Percentiles rank a stretch among this genome's conserved stretches.
phyloP scores from a whole-genome alignment of 2,329 filamentous ascomycete genomes.

The Pezicula neosporulosa region DNA sequence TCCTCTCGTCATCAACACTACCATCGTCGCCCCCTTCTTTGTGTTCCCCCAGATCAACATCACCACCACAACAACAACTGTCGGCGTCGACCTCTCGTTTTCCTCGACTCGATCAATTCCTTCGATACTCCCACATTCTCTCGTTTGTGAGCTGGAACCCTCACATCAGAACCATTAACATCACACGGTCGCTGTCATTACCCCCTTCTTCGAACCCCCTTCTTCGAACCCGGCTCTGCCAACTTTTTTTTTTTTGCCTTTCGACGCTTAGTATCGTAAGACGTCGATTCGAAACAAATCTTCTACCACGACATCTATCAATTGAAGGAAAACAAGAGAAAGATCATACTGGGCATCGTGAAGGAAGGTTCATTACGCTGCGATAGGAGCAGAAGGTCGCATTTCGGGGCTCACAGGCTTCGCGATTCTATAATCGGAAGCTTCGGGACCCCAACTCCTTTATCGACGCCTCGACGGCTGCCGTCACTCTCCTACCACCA shows the following conservation, averaged over 20 bases:
- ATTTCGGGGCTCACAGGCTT: conserved; percentile 1
- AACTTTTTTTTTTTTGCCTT: conserved; percentile 5
- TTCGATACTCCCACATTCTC: conserved; percentile 14
- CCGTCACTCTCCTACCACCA: conserved; percentile 17
- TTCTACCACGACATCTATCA: neutral
- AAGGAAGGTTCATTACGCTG: conserved; percentile 1
- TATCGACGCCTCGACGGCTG: conserved; percentile 17
- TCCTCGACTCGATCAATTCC: conserved; percentile 3
- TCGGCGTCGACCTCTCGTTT: conserved; percentile 9
- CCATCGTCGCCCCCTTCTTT: neutral
- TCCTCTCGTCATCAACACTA: neutral
- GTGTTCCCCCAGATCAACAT: neutral
- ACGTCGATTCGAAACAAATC: neutral
- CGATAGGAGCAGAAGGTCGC: neutral
- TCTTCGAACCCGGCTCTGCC: conserved; percentile 10
- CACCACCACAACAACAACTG: neutral
- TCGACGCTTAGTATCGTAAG: neutral
- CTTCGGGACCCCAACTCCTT: conserved; percentile 12
- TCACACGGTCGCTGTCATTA: conserved; percentile 6
- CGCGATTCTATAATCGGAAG: conserved; percentile 14
- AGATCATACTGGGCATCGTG: conserved; percentile 1
- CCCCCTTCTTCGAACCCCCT: conserved; percentile 11
- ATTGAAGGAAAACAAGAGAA: neutral
- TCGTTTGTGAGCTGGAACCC: conserved; percentile 25
- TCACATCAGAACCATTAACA: conserved; percentile 13